Conservation (phyloP, 2,329 filamentous ascomycete genomes). For the Gliomastix tumulicola region DNA sequence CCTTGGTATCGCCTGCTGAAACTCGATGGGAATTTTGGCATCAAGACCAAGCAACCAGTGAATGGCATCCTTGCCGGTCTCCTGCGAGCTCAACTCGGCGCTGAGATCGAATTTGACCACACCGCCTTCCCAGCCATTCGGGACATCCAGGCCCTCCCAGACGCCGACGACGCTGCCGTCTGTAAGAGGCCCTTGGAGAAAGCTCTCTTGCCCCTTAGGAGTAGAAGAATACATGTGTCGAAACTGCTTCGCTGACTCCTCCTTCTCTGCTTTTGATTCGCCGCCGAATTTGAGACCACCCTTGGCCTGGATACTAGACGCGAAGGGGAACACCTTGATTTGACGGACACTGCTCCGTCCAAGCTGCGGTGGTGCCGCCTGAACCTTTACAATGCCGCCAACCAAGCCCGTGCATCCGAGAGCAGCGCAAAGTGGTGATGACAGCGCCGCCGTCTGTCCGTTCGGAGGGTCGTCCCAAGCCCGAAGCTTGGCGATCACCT, state of each 20-base stretch:
- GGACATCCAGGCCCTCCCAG: slow-evolving; percentile 44
- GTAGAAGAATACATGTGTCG: slow-evolving; percentile 60
- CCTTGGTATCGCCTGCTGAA: slow-evolving; percentile 66
- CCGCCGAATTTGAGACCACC: slow-evolving; percentile 79
- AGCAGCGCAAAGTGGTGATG: slow-evolving; percentile 65
- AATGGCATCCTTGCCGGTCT: slow-evolving; percentile 37
- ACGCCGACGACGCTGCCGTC: slow-evolving; percentile 73
- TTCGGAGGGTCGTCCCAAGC: slow-evolving; percentile 86
- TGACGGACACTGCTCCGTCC: slow-evolving; percentile 55
- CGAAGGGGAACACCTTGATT: slow-evolving; percentile 78
- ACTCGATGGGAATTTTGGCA: slow-evolving; percentile 62
- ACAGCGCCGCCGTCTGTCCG: slow-evolving; percentile 72
- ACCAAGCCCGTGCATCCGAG: slow-evolving; percentile 68
- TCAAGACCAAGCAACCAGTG: slow-evolving; percentile 77
- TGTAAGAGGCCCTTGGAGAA: slow-evolving; percentile 80
- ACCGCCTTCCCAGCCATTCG: slow-evolving; percentile 72
- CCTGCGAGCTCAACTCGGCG: slow-evolving; percentile 23
- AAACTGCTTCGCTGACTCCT: slow-evolving; percentile 68
- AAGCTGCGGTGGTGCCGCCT: slow-evolving; percentile 71
- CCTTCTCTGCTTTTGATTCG: slow-evolving; percentile 75
- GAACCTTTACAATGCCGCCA: slow-evolving; percentile 80
- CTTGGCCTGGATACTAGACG: slow-evolving; percentile 45
- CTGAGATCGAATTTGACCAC: slow-evolving; percentile 66
- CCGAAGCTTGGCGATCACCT: slow-evolving; percentile 67
- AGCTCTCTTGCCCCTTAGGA: slow-evolving; percentile 41